phyloP scores from a whole-genome alignment of 345 rosid species.

The Moringa oleifera region DNA sequence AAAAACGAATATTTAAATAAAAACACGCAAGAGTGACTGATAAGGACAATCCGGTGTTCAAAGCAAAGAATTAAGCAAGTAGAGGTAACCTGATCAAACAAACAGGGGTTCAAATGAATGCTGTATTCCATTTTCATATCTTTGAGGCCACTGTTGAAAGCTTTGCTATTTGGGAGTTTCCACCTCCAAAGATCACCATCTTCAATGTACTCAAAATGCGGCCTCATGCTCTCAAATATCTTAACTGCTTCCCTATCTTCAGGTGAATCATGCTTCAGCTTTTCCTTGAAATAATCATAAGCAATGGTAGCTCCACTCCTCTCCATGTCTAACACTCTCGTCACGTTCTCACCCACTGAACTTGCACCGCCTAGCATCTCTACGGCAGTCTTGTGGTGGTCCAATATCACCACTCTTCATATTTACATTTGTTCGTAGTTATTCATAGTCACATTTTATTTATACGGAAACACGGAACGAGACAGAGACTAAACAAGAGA shows the following conservation, averaged over 20 bases:
- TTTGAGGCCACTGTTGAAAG: conserved; percentile 64
- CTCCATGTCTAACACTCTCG: conserved; percentile 44
- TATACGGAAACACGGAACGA: neutral
- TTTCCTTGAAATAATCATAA: conserved; percentile 58
- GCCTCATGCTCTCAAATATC: conserved; percentile 41
- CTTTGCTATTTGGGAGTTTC: conserved; percentile 59
- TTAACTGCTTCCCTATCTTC: conserved; percentile 10
- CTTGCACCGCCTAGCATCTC: conserved; percentile 31
- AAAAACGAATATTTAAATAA: neutral
- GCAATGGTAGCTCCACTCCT: conserved; percentile 85
- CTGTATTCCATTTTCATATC: conserved; percentile 48
- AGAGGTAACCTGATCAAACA: conserved; percentile 56
- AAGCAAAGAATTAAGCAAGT: no score
- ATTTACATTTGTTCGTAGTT: neutral
- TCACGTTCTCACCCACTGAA: conserved; percentile 37
- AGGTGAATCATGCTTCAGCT: conserved; percentile 21
- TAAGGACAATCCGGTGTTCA: no score
- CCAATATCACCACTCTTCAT: conserved; percentile 49
- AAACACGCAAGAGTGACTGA: no score
- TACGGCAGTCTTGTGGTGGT: conserved; percentile 69
- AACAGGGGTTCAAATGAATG: conserved; percentile 35
- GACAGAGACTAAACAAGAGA: neutral
- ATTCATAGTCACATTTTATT: neutral
- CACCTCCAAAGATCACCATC: conserved; percentile 78
- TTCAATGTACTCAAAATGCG: conserved; percentile 59